A percentile compares a stretch with the other conserved stretches of the same genome.
These are phyloP conservation scores for Venturia nashicola DNA, from an alignment of 2,329 filamentous ascomycete genomes.

Conservation along the genomic window DNA sequence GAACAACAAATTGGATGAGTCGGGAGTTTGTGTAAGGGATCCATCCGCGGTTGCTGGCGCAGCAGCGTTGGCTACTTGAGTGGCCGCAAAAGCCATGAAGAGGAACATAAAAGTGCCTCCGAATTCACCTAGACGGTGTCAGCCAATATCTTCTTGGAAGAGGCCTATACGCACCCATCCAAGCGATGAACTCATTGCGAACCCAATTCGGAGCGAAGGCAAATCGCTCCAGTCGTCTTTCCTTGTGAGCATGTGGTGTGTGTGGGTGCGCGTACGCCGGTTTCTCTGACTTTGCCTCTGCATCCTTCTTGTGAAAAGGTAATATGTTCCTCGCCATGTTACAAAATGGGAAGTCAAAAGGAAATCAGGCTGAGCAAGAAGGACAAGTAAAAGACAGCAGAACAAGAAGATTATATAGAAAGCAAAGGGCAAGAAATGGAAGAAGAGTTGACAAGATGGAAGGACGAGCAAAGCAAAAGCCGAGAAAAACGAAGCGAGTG, in stretches of 20 bases:
- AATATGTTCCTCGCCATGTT: background rate
- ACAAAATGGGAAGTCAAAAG: background rate
- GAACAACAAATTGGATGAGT: conserved; percentile 16
- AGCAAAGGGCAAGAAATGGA: background rate
- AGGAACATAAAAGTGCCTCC: conserved; percentile 12
- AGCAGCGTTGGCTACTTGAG: conserved; percentile 10
- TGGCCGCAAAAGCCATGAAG: conserved; percentile 11
- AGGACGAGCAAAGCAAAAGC: background rate
- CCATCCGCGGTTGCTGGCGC: background rate
- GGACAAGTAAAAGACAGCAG: background rate
- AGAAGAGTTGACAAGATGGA: too few relatives aligned
- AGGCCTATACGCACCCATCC: background rate
- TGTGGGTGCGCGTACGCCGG: background rate
- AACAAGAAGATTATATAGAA: background rate
- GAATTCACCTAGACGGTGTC: conserved; percentile 9
- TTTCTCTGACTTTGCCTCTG: background rate
- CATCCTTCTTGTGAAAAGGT: conserved; percentile 4
- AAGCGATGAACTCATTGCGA: conserved; percentile 10
- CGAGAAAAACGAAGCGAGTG: background rate
- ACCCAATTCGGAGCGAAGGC: conserved; percentile 6
- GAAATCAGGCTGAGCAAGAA: background rate
- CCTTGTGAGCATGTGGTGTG: background rate
- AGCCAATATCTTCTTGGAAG: background rate
- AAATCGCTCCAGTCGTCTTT: conserved; percentile 3
- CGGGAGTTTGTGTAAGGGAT: conserved; percentile 4